Base-by-base conservation (phyloP, 441 rosid species). In the Euphorbia celastroides region DNA sequence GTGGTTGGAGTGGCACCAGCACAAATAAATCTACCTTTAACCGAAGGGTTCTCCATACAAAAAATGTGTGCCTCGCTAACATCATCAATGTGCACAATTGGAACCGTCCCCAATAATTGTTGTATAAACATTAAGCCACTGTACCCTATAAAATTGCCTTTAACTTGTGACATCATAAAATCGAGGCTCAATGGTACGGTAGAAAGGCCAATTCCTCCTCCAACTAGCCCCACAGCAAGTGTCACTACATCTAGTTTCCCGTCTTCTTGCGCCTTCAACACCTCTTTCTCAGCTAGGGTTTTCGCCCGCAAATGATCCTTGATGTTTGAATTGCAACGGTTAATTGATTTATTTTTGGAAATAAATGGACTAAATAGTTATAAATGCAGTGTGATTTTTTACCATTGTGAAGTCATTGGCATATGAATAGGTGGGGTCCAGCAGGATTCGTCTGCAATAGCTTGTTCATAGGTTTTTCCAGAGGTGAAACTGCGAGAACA, bases 51-150 rank as follows among this genome's bases (percentile, higher is more conserved):
- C 60, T 79, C 77, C 75, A 81, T 74, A 72, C 82, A 79, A 71
- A 83, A 78, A 28, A 83, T 70, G 41, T 72, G 85, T 1, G 81
- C 83, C 36, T 81, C 81, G 44, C 81, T 70, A 0, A 71, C 83
- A 22, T 81, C 85, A 12, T 77, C 83, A 22, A 79, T 36, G 69
- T 79, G 85, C 27, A 79, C 70, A 2, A 83, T 38, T 7, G 88
- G 85, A 20, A 83, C 10, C 3, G 74, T 69, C 27, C 81, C 85
- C 57, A 74, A 14, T 10, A 74, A 20, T 22, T 81, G 69, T 66
- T 83, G 70, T 23, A 79, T 0, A 11, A 64, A 59, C 55, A 66
- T 69, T 14, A 79, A 32, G 0, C 61, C 61, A 26, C 32, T 23
- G 67, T 68, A 79, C 20, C 26, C 28, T 3, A 6, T 9, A 5